These are phyloP conservation scores for Juglanconis sp. DNA, from an alignment of 2,329 filamentous ascomycete genomes.

Conservation along the genomic window DNA sequence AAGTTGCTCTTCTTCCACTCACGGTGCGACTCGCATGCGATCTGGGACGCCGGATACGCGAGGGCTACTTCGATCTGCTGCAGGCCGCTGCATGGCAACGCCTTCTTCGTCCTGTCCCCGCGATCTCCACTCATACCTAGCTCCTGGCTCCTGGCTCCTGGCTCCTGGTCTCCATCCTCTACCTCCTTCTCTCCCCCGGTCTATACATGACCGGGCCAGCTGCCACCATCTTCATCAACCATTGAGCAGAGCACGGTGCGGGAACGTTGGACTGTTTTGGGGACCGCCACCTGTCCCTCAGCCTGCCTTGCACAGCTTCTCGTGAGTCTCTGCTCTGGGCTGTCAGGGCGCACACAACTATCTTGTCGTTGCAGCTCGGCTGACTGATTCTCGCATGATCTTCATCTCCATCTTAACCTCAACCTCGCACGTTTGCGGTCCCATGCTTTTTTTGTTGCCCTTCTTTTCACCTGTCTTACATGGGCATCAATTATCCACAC, in stretches of 20 bases:
- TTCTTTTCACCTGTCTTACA: slow-evolving; percentile 3
- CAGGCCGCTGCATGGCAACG: slow-evolving; percentile 16
- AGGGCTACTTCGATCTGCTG: slow-evolving; percentile 12
- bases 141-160: neutral
- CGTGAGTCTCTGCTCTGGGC: neutral
- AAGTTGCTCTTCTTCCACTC: slow-evolving; percentile 10
- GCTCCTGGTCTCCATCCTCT: neutral
- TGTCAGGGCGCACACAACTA: neutral
- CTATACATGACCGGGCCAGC: slow-evolving; percentile 5
- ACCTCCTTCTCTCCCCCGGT: slow-evolving; percentile 7
- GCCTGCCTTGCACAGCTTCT: slow-evolving; percentile 1
- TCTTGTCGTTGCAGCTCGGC: neutral
- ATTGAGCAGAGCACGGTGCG: slow-evolving; percentile 8
- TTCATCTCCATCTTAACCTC: neutral
- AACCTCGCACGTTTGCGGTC: slow-evolving; percentile 1
- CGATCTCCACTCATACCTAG: slow-evolving; percentile 12
- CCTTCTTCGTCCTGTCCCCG: slow-evolving; percentile 12
- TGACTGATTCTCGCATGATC: slow-evolving; percentile 6
- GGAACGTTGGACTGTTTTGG: slow-evolving; percentile 1
- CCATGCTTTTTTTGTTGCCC: neutral
- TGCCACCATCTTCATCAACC: slow-evolving; percentile 7
- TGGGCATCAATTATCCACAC: slow-evolving; percentile 7
- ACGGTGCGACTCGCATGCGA: slow-evolving; percentile 10
- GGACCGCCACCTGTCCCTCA: slow-evolving; percentile 3
- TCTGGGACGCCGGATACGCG: slow-evolving; percentile 11